Evolutionary conservation across 202 grass and related monocot species (phyloP), one percentile per base, ranked within the genome.

Genomic region (Schoenoplectus triqueter): DNA sequence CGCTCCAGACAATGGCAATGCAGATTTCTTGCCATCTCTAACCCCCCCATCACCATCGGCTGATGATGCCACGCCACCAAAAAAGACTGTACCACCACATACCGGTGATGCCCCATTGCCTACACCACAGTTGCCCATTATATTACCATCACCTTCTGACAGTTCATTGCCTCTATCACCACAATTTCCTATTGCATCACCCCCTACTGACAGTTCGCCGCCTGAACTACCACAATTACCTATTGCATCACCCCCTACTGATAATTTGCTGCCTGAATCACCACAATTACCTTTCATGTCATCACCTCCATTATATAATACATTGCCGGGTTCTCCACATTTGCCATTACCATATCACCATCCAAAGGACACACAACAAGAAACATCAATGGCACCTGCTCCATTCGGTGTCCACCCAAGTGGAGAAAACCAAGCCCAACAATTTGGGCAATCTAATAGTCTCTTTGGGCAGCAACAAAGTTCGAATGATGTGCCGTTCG

Each of bases 401-500:
- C 47, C 64, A 3, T 83, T 83, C 39, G 80, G 80, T 48, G 45
- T 19, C 42, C 17, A 70, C 57, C 81, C 81, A 68, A 69, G 39
- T 59, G 81, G 65, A 56, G 46, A 55, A 56, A 83, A 83, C 14
- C 64, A 66, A 54, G 47, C 0, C 10, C 61, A 50, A 70, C 18
- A 4, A 55, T 83, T 57, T 70, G 81, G 81, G 11, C 65, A 83
- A 69, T 19, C 46, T 31, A 83, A 83, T 19, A 70, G 19, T 13
- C 64, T 63, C 21, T 83, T 83, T 17, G 81, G 64, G 50, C 81
- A 83, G 51, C 84, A 54, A 11, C 59, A 41, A 64, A 60, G 45
- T 65, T 40, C 51, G 39, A 77, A 65, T 21, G 59, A 46, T 54
- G 7, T 62, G 9, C 68, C 69, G 1, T 46, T 65, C 15, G 61